Conservation (phyloP, 169 alveolate species). For the Plasmodium yoelii region DNA sequence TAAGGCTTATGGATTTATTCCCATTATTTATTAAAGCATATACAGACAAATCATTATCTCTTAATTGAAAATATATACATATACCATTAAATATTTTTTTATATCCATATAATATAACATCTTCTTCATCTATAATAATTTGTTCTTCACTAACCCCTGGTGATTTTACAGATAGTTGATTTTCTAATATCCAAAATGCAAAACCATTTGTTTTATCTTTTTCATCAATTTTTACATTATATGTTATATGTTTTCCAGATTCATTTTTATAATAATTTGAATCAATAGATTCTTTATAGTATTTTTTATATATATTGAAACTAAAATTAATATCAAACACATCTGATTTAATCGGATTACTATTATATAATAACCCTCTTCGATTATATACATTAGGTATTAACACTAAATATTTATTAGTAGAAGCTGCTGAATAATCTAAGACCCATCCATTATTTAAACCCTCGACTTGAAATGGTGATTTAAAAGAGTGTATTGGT, state of each 20-base stretch:
- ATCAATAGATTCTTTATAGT: conserved; percentile 31
- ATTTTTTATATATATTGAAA: conserved; percentile 7
- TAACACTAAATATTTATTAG: conserved; percentile 42
- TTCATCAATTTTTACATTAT: conserved; percentile 27
- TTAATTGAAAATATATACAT: conserved; percentile 51
- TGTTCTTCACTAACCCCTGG: not conserved
- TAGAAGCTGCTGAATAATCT: conserved; percentile 33
- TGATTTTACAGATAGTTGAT: conserved; percentile 3
- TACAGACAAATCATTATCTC: conserved; percentile 11
- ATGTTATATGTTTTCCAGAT: not conserved
- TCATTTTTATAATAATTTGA: conserved; percentile 21
- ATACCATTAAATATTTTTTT: conserved; percentile 49
- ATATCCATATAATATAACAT: conserved; percentile 26
- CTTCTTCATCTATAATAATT: conserved; percentile 19
- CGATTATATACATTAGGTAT: conserved; percentile 64
- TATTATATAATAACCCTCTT: conserved; percentile 48
- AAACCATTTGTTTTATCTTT: conserved; percentile 43
- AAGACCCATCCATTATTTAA: conserved; percentile 54
- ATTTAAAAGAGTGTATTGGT: conserved; percentile 38
- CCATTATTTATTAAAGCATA: conserved; percentile 45
- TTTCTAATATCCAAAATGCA: conserved; percentile 51
- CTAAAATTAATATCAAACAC: conserved; percentile 24
- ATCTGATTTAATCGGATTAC: conserved; percentile 25
- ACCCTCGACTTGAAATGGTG: conserved; percentile 30
- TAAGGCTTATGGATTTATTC: not conserved